Evolutionary conservation across 352 stramenopile species (phyloP), one percentile per base, ranked within the genome.

Genomic region (Peronosclerospora sorghi): DNA sequence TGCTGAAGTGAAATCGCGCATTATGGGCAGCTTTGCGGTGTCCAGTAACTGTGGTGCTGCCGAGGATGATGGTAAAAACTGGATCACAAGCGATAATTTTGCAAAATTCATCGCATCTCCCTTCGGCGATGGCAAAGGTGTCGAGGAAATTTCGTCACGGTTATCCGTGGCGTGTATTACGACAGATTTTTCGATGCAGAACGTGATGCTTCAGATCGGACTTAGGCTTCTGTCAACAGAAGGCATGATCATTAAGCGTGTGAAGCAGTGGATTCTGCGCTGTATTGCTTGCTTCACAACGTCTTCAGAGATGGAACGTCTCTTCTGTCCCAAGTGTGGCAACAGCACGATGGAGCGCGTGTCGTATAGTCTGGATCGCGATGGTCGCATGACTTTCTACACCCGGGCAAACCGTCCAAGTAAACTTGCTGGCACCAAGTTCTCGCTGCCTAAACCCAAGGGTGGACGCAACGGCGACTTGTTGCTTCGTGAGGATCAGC

Each of bases 241-340:
- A 8, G 80, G 80, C 35, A 88, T 90, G 80, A 56, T 83, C 30
- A 90, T 93, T 50, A 83, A 83, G 59, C 78, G 81, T 23, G 78
- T 93, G 17, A 89, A 91, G 63, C 77, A 96, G 48, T 99, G 94
- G 91, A 96, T 98, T 17, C 80, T 97, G 21, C 91, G 96, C 37
- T 99, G 96, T 53, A 83, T 92, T 24, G 93, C 94, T 18, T 99
- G 96, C 59, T 98, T 97, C 64, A 94, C 91, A 39, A 98, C 59
- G 60, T 96, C 73, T 50, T 92, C 68, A 1, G 86, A 97, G 52
- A 88, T 96, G 77, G 70, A 80, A 27, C 73, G 89, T 18, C 59
- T 98, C 37, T 99, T 99, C 68, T 99, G 96, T 53, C 81, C 89
- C 24, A 88, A 93, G 54, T 99, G 96, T 57, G 96, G 96, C 36